phyloP scores from a whole-genome alignment of 1,284 basidiomycete species.

The Cutaneotrichosporon daszewskae region DNA sequence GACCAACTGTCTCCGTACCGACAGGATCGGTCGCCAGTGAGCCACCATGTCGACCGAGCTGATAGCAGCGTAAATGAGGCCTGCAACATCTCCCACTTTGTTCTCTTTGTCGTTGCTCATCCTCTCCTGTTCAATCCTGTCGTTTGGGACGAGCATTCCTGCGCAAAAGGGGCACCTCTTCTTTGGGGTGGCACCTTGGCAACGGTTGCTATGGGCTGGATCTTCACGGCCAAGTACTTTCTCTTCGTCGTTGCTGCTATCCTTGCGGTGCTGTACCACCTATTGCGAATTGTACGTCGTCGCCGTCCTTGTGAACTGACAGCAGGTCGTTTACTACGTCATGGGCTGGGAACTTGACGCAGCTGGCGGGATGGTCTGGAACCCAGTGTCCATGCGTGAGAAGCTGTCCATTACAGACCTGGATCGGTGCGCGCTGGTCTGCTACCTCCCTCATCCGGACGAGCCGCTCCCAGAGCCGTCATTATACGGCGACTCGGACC shows the following conservation, averaged over 20 bases:
- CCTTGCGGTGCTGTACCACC: neutral
- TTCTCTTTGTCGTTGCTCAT: slow-evolving; percentile 26
- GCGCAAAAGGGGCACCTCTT: slow-evolving; percentile 26
- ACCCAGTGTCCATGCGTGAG: neutral
- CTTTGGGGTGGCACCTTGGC: slow-evolving; percentile 37
- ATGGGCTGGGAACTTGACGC: neutral
- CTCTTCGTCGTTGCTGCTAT: slow-evolving; percentile 16
- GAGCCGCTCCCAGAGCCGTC: slow-evolving; percentile 10
- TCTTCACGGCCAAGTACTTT: slow-evolving; percentile 27
- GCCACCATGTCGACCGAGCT: no score
- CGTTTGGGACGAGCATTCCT: slow-evolving; percentile 7
- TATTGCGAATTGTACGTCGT: slow-evolving; percentile 1
- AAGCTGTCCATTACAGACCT: slow-evolving; percentile 13
- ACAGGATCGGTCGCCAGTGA: no score
- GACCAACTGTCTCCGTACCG: no score
- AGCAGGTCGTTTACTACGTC: neutral
- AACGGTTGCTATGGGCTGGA: slow-evolving; percentile 36
- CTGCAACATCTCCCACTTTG: neutral
- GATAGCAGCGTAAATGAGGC: neutral
- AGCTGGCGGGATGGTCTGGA: no score
- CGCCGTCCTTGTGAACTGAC: neutral
- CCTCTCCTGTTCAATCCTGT: slow-evolving; percentile 29
- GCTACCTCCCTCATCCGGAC: slow-evolving; percentile 24
- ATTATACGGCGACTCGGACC: neutral
- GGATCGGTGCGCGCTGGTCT: slow-evolving; percentile 17